A percentile compares a stretch with the other conserved stretches of the same genome.
These are phyloP conservation scores for Cryptosporidium ryanae DNA, from an alignment of 169 alveolate species.

Conservation along the genomic window DNA sequence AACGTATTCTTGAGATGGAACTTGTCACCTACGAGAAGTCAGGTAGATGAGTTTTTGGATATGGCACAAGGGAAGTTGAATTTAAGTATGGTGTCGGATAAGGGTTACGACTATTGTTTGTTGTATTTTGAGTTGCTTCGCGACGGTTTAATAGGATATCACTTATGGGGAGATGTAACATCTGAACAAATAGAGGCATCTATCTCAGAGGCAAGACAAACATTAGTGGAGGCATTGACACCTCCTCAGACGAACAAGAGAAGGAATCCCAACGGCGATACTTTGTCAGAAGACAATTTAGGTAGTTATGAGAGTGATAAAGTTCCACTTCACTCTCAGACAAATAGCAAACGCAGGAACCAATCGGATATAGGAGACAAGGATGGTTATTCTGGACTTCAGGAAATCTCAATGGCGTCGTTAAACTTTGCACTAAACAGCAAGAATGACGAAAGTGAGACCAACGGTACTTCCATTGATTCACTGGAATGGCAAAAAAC, in stretches of 20 bases:
- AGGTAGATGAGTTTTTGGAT: slow-evolving; percentile 43
- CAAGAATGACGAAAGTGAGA: slow-evolving; percentile 30
- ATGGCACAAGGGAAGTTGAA: slow-evolving; percentile 72
- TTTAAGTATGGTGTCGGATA: slow-evolving; percentile 60
- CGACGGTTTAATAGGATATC: slow-evolving; percentile 44
- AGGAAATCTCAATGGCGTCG: slow-evolving; percentile 22
- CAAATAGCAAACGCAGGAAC: slow-evolving; percentile 8
- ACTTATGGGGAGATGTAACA: slow-evolving; percentile 55
- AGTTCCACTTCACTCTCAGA: slow-evolving; percentile 38
- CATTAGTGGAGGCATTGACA: slow-evolving; percentile 18
- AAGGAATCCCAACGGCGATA: slow-evolving; percentile 1
- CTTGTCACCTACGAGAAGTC: slow-evolving; percentile 43
- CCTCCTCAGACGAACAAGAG: slow-evolving; percentile 49
- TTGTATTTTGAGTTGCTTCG: slow-evolving; percentile 64
- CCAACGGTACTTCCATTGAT: slow-evolving; percentile 14
- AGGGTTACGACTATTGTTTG: slow-evolving; percentile 70
- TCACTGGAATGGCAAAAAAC: slow-evolving; percentile 35
- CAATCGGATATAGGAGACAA: slow-evolving; percentile 6
- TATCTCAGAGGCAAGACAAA: slow-evolving; percentile 40
- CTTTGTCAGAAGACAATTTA: slow-evolving; percentile 6
- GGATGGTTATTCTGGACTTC: slow-evolving; percentile 11
- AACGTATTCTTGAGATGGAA: slow-evolving; percentile 72
- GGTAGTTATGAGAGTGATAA: slow-evolving; percentile 3
- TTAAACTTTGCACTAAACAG: slow-evolving; percentile 6
- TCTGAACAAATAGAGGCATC: slow-evolving; percentile 17